Conservation (phyloP, 208 protist genomes). For the Acanthamoeba triangularis region DNA sequence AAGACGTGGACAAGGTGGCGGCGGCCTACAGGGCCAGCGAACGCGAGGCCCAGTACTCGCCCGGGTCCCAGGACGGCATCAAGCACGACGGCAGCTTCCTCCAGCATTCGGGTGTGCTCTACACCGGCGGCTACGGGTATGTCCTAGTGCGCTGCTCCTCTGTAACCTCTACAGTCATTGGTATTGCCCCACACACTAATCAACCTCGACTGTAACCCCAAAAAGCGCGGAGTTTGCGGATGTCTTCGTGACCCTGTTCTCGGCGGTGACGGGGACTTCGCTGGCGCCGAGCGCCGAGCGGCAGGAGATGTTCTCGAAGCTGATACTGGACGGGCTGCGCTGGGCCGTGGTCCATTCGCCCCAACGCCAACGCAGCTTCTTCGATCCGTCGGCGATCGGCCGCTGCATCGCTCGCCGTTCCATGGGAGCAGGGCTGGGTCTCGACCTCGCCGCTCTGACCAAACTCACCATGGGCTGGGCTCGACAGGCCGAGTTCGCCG, state of each 20-base stretch:
- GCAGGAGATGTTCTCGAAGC: background rate
- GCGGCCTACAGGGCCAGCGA: background rate
- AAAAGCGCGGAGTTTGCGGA: background rate
- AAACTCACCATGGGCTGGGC: background rate
- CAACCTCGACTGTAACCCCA: background rate
- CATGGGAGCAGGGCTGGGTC: background rate
- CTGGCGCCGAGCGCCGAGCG: background rate
- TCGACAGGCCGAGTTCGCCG: background rate
- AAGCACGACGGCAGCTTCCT: constrained; percentile 36
- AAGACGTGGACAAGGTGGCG: background rate
- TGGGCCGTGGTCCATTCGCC: background rate
- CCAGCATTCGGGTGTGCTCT: background rate
- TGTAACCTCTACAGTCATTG: too few species aligned
- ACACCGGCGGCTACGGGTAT: background rate
- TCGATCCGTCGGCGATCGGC: background rate
- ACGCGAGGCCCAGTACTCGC: background rate
- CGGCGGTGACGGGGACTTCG: background rate
- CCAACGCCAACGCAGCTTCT: background rate
- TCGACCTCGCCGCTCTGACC: background rate
- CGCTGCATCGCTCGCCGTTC: background rate
- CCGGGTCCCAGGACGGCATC: background rate
- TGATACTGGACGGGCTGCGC: background rate
- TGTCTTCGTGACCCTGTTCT: background rate
- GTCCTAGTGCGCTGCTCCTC: background rate
- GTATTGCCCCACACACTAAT: too few species aligned